phyloP scores from a whole-genome alignment of 2,329 filamentous ascomycete genomes.

The Phyllosticta citribraziliensis region DNA sequence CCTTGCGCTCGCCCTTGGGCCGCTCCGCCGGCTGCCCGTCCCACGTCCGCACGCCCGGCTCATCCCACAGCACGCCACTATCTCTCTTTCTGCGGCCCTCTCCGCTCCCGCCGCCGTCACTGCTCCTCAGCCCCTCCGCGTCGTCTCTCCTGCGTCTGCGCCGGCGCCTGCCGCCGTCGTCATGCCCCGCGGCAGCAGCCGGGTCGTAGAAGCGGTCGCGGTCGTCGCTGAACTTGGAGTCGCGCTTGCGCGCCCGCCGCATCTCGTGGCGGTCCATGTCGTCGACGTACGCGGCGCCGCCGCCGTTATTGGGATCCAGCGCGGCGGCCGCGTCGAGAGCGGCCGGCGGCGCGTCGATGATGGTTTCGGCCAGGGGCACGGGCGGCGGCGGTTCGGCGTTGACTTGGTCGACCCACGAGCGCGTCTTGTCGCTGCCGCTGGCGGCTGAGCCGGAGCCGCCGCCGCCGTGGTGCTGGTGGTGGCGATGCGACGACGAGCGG shows the following conservation, averaged over 20 bases:
- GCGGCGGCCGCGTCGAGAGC: background rate
- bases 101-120: conserved; percentile 5
- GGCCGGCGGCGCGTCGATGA: conserved; percentile 31
- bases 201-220: background rate
- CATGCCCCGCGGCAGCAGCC: background rate
- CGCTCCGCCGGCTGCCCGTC: conserved; percentile 8
- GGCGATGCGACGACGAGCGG: background rate
- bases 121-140: background rate
- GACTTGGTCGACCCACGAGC: conserved; percentile 39
- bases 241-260: conserved; percentile 2
- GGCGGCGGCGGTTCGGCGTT: conserved; percentile 37
- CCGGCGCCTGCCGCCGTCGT: background rate
- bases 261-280: conserved; percentile 13
- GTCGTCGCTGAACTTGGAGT: conserved; percentile 5
- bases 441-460: conserved; percentile 20
- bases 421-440: conserved; percentile 36
- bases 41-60: conserved; percentile 9
- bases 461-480: conserved; percentile 8
- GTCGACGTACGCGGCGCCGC: conserved; percentile 20
- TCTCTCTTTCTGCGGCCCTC: background rate
- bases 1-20: conserved; percentile 2
- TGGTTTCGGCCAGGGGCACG: conserved; percentile 35
- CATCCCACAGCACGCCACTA: background rate
- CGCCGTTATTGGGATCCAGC: conserved; percentile 14
- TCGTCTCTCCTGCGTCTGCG: background rate